These are phyloP conservation scores for Syncephalastrum contaminatum DNA, from an alignment of 371 early-diverging fungal genomes.

Conservation along the genomic window DNA sequence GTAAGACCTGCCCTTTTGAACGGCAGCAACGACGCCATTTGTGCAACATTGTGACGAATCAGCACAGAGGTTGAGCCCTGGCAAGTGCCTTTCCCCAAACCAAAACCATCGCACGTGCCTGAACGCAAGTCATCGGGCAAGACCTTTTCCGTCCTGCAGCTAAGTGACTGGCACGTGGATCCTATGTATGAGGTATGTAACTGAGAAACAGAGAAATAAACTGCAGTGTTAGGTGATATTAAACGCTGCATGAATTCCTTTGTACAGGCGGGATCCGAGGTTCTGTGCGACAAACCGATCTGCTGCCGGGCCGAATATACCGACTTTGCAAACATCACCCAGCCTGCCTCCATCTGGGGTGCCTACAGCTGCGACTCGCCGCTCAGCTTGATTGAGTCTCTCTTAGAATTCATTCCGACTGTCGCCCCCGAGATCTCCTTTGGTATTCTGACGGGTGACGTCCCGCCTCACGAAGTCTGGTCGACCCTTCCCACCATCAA, in stretches of 20 bases:
- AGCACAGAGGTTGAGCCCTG: conserved; percentile 29
- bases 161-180: conserved; percentile 69
- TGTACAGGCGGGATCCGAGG: conserved; percentile 49
- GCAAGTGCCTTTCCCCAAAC: conserved; percentile 51
- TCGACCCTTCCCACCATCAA: conserved; percentile 36
- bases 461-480: conserved; percentile 69
- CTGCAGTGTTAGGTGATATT: neutral
- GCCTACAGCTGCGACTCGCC: conserved; percentile 57
- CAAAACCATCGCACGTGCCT: conserved; percentile 33
- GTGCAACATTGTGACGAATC: neutral
- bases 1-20: conserved; percentile 13
- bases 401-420: conserved; percentile 43
- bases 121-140: conserved; percentile 21
- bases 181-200: conserved; percentile 38
- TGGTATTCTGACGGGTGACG: conserved; percentile 59
- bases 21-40: conserved; percentile 1
- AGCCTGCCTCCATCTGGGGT: conserved; percentile 42
- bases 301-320: conserved; percentile 55
- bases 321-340: conserved; percentile 26
- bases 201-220: neutral
- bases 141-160: conserved; percentile 51
- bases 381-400: conserved; percentile 40
- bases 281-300: conserved; percentile 49
- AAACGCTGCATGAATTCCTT: neutral
- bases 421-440: conserved; percentile 42